Evolutionary conservation across 352 stramenopile species (phyloP).

Genomic region (Blastocystis sp.): DNA sequence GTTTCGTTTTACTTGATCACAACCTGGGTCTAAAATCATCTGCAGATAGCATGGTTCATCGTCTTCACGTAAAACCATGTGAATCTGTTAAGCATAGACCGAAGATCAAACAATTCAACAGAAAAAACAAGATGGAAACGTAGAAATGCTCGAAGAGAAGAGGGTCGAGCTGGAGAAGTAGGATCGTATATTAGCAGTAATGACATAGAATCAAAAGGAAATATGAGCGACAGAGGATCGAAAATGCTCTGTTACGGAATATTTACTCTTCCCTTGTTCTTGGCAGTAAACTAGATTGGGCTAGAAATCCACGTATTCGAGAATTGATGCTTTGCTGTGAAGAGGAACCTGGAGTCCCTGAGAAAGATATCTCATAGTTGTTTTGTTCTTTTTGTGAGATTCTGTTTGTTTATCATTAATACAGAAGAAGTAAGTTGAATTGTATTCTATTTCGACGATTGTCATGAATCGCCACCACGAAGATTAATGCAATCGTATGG

Average conservation of each 20-base stretch:
- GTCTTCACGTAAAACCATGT: neutral
- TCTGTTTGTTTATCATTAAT: constrained; percentile 23
- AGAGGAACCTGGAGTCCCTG: constrained; percentile 35
- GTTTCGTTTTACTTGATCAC: neutral
- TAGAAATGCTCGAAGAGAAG: neutral
- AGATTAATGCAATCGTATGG: neutral
- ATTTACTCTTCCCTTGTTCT: constrained; percentile 43
- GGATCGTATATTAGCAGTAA: neutral
- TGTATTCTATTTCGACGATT: constrained; percentile 20
- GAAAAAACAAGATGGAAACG: neutral
- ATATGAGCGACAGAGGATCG: neutral
- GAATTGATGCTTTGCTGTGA: constrained; percentile 31
- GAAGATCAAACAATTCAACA: constrained; percentile 18
- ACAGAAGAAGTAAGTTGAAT: neutral
- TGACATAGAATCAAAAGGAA: neutral
- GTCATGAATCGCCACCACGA: constrained; percentile 19
- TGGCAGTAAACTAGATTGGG: constrained; percentile 19
- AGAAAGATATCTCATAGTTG: neutral
- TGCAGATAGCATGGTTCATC: neutral
- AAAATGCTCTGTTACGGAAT: constrained; percentile 21
- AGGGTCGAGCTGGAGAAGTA: neutral
- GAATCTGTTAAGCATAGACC: neutral
- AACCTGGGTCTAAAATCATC: neutral
- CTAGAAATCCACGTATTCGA: constrained; percentile 3
- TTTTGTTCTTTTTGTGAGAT: neutral